phyloP scores from a whole-genome alignment of 2,329 filamentous ascomycete genomes.

The Diaporthe sp. region DNA sequence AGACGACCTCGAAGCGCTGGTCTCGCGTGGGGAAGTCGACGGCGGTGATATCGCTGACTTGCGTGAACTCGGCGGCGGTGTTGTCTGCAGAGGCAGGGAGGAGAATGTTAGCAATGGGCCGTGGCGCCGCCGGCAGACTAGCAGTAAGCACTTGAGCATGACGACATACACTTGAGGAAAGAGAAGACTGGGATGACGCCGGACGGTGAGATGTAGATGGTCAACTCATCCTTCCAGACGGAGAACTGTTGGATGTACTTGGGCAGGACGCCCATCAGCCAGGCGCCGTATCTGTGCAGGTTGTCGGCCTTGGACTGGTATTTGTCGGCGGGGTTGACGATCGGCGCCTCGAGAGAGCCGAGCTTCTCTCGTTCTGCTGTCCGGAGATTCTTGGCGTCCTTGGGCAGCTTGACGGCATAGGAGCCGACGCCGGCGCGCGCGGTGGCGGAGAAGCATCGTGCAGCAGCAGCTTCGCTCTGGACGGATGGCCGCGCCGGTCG shows the following conservation, averaged over 20 bases:
- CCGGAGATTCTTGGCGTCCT: slow-evolving; percentile 77
- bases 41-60: slow-evolving; percentile 91
- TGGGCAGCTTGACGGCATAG: slow-evolving; percentile 68
- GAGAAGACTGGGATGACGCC: slow-evolving; percentile 92
- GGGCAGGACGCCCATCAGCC: slow-evolving; percentile 95
- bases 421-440: slow-evolving; percentile 54
- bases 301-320: slow-evolving; percentile 88
- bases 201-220: slow-evolving; percentile 89
- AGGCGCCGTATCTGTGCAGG: slow-evolving; percentile 95
- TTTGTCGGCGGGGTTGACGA: slow-evolving; percentile 95
- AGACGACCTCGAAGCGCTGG: slow-evolving; percentile 97
- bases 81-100: slow-evolving; percentile 72
- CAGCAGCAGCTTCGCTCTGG: slow-evolving; percentile 56
- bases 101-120: background rate
- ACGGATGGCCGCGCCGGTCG: slow-evolving; percentile 64
- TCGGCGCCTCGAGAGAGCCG: slow-evolving; percentile 79
- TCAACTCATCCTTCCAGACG: slow-evolving; percentile 99
- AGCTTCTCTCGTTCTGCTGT: slow-evolving; percentile 70
- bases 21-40: slow-evolving; percentile 97
- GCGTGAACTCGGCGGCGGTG: slow-evolving; percentile 96
- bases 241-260: slow-evolving; percentile 99
- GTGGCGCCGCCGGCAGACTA: background rate
- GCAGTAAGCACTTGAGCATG: background rate
- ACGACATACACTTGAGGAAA: slow-evolving; percentile 83
- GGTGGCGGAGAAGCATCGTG: slow-evolving; percentile 66